Base-by-base conservation (phyloP, 805 yeast genomes). In the Lipomyces lipofer region DNA sequence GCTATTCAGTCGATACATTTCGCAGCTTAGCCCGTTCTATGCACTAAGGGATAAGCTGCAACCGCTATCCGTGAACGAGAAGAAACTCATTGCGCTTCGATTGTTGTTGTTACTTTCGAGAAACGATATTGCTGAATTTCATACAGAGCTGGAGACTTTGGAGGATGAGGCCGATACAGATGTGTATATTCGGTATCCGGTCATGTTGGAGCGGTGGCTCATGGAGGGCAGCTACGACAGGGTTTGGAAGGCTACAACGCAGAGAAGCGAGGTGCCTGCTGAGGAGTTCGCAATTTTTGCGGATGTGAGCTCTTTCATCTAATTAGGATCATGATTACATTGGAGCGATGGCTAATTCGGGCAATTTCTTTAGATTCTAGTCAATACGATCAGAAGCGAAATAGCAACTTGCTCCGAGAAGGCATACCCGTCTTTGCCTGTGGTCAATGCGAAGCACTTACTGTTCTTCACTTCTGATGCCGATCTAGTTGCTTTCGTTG, bases 191-290 rank as follows among this genome's bases (percentile, higher is more conserved):
- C 79, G 82, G 45, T 90, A 90, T 69, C 98, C 98, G 22, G 84
- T 92, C 50, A 83, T 84, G 63, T 82, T 94, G 64, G 98, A 94
- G 70, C 84, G 88, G 62, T 88, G 95, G 86, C 80, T 94, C 62
- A 89, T 92, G 85, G 98, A 94, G 73, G 99, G 99, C 40, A 86
- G 92, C 61, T 94, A 91, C 71, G 94, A 89, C 70, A 88, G 88
- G 71, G 92, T 91, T 43, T 87, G 94, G 86, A 84, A 81, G 63
- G 78, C 87, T 51, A 78, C 86, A 60, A 82, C 84, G 49, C 79
- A 81, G 56, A 75, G 76, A 51, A 63, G 73, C 35, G 74, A 73
- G 65, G 70, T 69, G 56, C 78, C 73, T 15, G 82, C 84, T 61
- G 80, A 83, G 54, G 98, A 94, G 69, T 91, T 84, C 70, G 80